Evolutionary conservation across 345 rosid genomes (phyloP).

Genomic region (Syzygium aromaticum): DNA sequence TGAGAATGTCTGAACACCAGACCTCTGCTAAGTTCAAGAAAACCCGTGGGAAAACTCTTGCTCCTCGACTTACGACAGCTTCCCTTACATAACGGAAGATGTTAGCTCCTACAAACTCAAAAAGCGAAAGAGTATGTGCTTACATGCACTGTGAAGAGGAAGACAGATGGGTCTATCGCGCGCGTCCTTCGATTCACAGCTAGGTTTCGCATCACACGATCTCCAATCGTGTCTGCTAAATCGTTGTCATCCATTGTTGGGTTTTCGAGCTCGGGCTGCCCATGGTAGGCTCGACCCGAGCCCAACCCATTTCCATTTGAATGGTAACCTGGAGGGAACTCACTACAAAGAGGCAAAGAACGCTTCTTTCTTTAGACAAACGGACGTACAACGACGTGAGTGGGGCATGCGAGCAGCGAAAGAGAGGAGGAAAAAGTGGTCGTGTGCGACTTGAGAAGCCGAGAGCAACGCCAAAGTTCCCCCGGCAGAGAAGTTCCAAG

Average conservation of each 20-base stretch:
- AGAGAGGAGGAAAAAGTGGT: background rate
- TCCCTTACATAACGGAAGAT: no score
- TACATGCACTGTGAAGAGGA: background rate
- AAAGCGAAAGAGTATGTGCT: no score
- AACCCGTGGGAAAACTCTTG: no score
- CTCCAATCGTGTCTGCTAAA: background rate
- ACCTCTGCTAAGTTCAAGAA: no score
- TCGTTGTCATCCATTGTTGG: background rate
- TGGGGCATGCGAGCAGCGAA: background rate
- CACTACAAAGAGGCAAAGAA: background rate
- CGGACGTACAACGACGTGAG: background rate
- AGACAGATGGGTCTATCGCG: background rate
- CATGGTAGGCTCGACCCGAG: background rate
- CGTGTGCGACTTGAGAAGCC: background rate
- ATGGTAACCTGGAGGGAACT: background rate
- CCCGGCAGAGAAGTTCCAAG: background rate
- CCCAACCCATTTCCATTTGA: background rate
- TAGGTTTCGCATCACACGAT: background rate
- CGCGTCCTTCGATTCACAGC: background rate
- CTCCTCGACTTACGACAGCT: no score
- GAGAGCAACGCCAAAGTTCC: background rate
- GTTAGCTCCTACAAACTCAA: no score
- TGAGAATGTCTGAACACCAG: no score
- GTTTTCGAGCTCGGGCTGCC: background rate
- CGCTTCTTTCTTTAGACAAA: background rate